Conservation (phyloP, 371 early-diverging fungal genomes). For the Mucor irregularis region DNA sequence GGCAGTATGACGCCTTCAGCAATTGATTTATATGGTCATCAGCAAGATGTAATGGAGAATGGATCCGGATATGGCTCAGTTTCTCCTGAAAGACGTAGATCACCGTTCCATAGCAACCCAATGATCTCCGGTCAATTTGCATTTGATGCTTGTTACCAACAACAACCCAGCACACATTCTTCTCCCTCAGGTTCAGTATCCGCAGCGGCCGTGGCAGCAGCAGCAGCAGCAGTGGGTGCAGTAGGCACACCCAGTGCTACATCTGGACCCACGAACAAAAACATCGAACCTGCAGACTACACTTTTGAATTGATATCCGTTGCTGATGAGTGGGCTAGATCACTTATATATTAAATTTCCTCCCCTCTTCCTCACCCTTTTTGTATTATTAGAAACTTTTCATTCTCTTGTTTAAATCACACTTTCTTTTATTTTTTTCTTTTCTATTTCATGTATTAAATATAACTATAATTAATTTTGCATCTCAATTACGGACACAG, state of each 20-base stretch:
- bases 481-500: too few relatives aligned
- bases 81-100: slow-evolving; percentile 16
- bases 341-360: slow-evolving; percentile 36
- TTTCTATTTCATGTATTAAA: not conserved
- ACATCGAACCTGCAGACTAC: slow-evolving; percentile 51
- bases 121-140: slow-evolving; percentile 20
- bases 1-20: not conserved
- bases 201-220: slow-evolving; percentile 33
- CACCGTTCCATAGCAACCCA: slow-evolving; percentile 16
- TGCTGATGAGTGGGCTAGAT: slow-evolving; percentile 53
- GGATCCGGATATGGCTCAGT: slow-evolving; percentile 16
- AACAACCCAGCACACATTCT: slow-evolving; percentile 13
- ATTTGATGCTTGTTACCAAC: slow-evolving; percentile 14
- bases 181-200: slow-evolving; percentile 25
- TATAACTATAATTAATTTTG: too few relatives aligned
- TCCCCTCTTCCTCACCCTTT: not conserved
- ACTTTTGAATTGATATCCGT: slow-evolving; percentile 55
- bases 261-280: slow-evolving; percentile 20
- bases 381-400: not conserved
- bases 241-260: slow-evolving; percentile 29
- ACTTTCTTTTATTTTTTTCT: not conserved
- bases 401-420: not conserved
- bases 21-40: slow-evolving; percentile 6
- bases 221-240: slow-evolving; percentile 33
- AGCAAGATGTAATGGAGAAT: slow-evolving; percentile 7